Evolutionary conservation across 495 filamentous ascomycete genomes (phyloP), one percentile per base, ranked within the genome.

Genomic region (Tetracladium marchalianum): DNA sequence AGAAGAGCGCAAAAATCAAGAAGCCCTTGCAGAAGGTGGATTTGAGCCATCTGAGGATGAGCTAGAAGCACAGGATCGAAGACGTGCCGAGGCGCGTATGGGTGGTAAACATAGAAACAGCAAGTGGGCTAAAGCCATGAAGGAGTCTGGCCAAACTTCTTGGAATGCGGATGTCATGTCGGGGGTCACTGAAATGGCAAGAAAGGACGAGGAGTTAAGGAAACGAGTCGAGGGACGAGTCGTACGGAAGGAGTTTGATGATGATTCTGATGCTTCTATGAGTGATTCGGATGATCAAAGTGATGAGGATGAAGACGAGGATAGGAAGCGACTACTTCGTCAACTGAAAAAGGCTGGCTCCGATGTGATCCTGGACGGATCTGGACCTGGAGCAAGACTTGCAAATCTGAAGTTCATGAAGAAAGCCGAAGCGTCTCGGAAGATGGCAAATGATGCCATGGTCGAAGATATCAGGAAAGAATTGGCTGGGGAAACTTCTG

Each of bases 41-140:
- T 78, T 84, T 43, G 70, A 76, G 33, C 54, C 73, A 32, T 78
- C 79, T 15, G 88, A 92, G 35, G 79, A 86, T 43, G 90, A 96
- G 50, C 69, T 78, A 37, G 88, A 95, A 57, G 69, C 72, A 43
- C 80, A 79, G 43, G 88, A 95, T 56, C 75, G 89, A 15, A 74
- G 77, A 50, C 71, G 92, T 53, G 92, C 92, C 5, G 77, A 84
- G 62, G 90, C 90, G 57, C 70, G 92, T 53, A 93, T 98, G 82
- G 84, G 88, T 19, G 77, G 81, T 11, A 84, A 87, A 50, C 90
- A 96, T 64, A 73, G 80, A 44, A 86, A 94, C 32, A 95, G 89
- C 67, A 94, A 86, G 55, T 98, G 90, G 88, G 90, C 90, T 10
- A 96, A 95, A 69, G 78, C 78, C 43, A 69, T 89, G 50, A 92